Base-by-base conservation (phyloP, 1,284 basidiomycete genomes). In the Crepidotus sp. region DNA sequence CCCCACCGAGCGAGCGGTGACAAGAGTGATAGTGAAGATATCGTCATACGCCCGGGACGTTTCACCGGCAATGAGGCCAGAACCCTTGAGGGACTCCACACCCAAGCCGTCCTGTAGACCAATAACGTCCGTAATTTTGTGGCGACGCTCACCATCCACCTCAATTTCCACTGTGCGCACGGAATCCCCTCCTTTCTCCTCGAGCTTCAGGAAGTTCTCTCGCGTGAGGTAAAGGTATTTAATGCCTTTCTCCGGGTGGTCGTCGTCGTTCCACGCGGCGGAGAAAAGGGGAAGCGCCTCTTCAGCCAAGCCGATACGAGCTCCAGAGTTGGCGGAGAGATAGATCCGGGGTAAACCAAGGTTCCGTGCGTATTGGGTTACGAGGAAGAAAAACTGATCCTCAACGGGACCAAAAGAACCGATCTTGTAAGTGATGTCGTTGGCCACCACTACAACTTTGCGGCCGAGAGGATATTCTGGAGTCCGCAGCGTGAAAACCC, bases 1-100 rank as follows among this genome's bases (percentile, higher is more conserved):
- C 68, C 96, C 96, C 56, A 99, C 96, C 4, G 94, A 98, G 45
- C 96, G 90, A 55, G 94, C 96, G 33, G 94, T 97, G 56, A 98
- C 95, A 58, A 99, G 82, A 15, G 96, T 98, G 63, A 98, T 94
- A 40, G 96, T 99, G 74, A 99, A 99, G 63, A 98, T 97, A 62
- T 98, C 92, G 58, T 98, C 93, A 64, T 97, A 97, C 0, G 96
- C 96, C 33, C 96, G 82, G 36, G 94, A 96, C 0, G 96, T 98
- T 67, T 97, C 96, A 51, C 96, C 96, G 31, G 96, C 96, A 59
- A 99, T 98, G 57, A 99, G 80, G 67, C 96, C 96, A 31, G 94
- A 97, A 34, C 96, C 96, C 59, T 76, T 88, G 60, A 99, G 71
- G 53, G 84, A 97, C 67, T 98, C 96, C 39, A 99, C 96, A 64